Evolutionary conservation across 1,284 basidiomycete species (phyloP).

Genomic region (Microbotryum saponariae): DNA sequence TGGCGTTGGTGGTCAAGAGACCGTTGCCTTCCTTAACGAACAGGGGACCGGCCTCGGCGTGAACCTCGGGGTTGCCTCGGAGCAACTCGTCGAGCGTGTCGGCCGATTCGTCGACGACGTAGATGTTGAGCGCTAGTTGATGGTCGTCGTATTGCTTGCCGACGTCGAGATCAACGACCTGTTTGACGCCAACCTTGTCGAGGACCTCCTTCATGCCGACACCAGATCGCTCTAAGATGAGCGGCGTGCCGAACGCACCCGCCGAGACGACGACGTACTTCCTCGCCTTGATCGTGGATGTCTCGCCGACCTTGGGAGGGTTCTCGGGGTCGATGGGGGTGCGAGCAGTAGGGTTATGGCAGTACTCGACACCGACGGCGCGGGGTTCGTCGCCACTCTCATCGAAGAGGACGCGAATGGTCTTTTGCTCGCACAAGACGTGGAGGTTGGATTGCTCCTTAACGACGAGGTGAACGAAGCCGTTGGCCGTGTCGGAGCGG

Average conservation of each 20-base stretch:
- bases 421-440: slow-evolving; percentile 7
- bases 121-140: slow-evolving; percentile 15
- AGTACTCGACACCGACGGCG: slow-evolving; percentile 12
- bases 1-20: slow-evolving; percentile 57
- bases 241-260: slow-evolving; percentile 44
- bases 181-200: slow-evolving; percentile 43
- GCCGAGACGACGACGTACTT: slow-evolving; percentile 13
- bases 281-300: slow-evolving; percentile 7
- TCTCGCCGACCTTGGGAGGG: slow-evolving; percentile 5
- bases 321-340: slow-evolving; percentile 4
- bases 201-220: slow-evolving; percentile 47
- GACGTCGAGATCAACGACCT: slow-evolving; percentile 52
- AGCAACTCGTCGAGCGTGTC: slow-evolving; percentile 42
- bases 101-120: slow-evolving; percentile 42
- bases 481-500: slow-evolving; percentile 5
- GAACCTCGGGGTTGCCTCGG: slow-evolving; percentile 7
- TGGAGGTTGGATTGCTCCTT: slow-evolving; percentile 9
- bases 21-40: slow-evolving; percentile 49
- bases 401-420: slow-evolving; percentile 13
- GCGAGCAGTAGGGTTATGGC: slow-evolving; percentile 7
- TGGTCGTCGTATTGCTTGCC: slow-evolving; percentile 53
- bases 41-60: slow-evolving; percentile 1
- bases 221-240: slow-evolving; percentile 52
- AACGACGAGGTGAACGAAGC: slow-evolving; percentile 11
- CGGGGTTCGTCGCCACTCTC: neutral